phyloP scores from a whole-genome alignment of 352 stramenopile genomes.

The Blastocystis hominis region DNA sequence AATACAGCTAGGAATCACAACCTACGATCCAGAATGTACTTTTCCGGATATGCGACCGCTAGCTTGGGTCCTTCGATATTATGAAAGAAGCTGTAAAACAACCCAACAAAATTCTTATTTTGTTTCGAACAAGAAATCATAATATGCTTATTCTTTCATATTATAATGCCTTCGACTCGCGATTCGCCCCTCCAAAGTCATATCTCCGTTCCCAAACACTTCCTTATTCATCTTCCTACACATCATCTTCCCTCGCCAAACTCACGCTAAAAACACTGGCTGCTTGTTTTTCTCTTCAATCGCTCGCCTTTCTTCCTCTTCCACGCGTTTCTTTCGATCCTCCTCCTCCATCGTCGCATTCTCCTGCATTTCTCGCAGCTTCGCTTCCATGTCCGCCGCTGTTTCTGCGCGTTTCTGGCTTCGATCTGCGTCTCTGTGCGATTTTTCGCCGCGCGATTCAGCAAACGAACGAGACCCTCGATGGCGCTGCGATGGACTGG shows the following conservation, averaged over 20 bases:
- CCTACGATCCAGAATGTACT: background rate
- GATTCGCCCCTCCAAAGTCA: background rate
- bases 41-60: background rate
- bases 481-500: background rate
- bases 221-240: background rate
- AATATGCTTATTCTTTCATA: background rate
- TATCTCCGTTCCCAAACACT: background rate
- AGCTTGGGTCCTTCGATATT: conserved; percentile 52
- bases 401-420: background rate
- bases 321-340: background rate
- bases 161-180: background rate
- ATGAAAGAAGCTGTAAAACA: conserved; percentile 53
- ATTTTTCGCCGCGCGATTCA: too few relatives aligned
- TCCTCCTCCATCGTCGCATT: background rate
- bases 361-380: background rate
- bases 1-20: conserved; percentile 7
- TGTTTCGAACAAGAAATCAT: conserved; percentile 55
- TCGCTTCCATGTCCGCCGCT: background rate
- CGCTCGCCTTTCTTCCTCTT: background rate
- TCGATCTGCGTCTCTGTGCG: background rate
- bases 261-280: conserved; percentile 3
- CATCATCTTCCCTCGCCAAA: background rate
- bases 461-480: too few relatives aligned
- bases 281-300: background rate
- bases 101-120: conserved; percentile 9